Evolutionary conservation across 2,329 filamentous ascomycete species (phyloP), one percentile per base, ranked within the genome.

Genomic region (Cercospora citrullina): DNA sequence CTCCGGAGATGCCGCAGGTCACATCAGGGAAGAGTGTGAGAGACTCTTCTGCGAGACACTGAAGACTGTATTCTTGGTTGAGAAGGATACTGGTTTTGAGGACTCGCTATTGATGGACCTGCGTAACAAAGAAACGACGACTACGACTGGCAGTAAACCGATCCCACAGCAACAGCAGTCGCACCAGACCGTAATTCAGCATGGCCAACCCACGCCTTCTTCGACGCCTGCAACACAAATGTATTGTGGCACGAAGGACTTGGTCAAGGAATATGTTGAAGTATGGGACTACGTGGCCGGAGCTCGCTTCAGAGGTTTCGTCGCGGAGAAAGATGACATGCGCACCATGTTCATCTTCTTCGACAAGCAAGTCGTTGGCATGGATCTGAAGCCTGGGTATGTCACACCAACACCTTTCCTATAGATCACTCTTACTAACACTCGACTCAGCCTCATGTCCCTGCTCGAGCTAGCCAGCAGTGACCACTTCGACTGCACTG

Each of bases 11-110:
- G 93, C 93, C 90, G 89, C 92, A 91, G 89, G 92, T 84, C 90
- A 90, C 85, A 96, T 97, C 87, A 93, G 91, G 92, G 93, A 91
- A 93, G 93, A 97, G 92, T 96, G 94, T 97, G 94, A 97, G 93
- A 97, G 94, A 87, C 94, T 97, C 90, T 96, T 97, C 89, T 97
- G 94, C 85, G 93, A 94, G 90, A 90, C 90, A 87, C 92, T 97
- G 89, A 91, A 88, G 84, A 85, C 90, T 85, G 91, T 92, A 86
- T 97, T 97, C 89, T 91, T 91, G 87, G 94, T 92, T 96, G 93
- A 96, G 93, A 89, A 90, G 91, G 89, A 89, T 84, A 81, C 84
- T 86, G 87, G 83, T 81, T 83, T 84, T 85, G 86, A 89, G 90
- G 89, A 88, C 90, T 94, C 92, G 88, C 88, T 91, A 88, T 90